Percentiles rank a stretch among this genome's conserved stretches.
phyloP scores from a whole-genome alignment of 306 rosid genomes.

The Trichosanthes cucumerina region DNA sequence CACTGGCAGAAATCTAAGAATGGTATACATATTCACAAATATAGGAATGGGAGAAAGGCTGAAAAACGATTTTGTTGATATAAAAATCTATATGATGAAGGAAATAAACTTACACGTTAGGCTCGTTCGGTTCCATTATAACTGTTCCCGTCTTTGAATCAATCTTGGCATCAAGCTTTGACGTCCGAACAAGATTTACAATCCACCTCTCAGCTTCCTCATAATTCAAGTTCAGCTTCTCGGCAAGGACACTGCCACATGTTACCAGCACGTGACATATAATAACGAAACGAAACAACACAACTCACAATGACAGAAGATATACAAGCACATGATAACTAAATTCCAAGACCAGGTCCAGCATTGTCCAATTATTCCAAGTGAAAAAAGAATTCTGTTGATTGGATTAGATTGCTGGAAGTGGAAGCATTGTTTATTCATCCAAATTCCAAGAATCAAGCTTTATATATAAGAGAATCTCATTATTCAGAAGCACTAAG shows the following conservation, averaged over 20 bases:
- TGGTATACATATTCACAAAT: neutral
- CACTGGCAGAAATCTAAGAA: neutral
- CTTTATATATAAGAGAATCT: neutral
- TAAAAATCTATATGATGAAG: neutral
- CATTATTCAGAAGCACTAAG: neutral
- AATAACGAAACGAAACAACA: neutral
- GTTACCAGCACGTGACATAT: neutral
- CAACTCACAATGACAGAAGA: neutral
- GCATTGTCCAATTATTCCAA: neutral
- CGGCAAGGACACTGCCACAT: constrained; percentile 75
- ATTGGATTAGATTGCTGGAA: neutral
- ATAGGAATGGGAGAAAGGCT: neutral
- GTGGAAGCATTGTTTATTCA: neutral
- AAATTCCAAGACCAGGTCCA: neutral
- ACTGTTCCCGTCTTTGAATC: constrained; percentile 65
- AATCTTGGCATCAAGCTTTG: constrained; percentile 86
- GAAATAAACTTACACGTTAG: constrained; percentile 58
- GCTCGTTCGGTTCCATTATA: constrained; percentile 73
- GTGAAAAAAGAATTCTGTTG: neutral
- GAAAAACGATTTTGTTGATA: neutral
- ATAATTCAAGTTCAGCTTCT: constrained; percentile 73
- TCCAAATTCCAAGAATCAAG: neutral
- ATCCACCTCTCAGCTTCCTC: constrained; percentile 98
- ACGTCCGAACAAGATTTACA: constrained; percentile 62
- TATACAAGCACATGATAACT: neutral